Base-by-base conservation (phyloP, 805 yeast species). In the Wickerhamomyces rabaulensis region DNA sequence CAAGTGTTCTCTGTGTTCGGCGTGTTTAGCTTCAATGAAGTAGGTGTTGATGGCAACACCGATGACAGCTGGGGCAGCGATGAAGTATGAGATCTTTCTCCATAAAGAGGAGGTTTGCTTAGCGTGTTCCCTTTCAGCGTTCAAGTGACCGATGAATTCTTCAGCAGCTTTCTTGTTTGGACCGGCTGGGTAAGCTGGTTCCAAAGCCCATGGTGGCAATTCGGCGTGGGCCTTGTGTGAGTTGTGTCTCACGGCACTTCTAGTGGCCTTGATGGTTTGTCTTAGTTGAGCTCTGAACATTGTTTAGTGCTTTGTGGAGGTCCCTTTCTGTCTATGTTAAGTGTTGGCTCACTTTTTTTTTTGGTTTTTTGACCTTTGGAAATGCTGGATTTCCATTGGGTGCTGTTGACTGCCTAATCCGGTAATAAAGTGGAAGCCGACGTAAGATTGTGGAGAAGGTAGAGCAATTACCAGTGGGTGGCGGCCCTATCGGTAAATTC, bases 1-100 rank as follows among this genome's bases (percentile, higher is more conserved):
- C 61, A 80, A 72, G 70, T 86, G 94, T 66, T 76, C 78, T 75
- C 94, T 82, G 78, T 94, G 99, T 62, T 83, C 78, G 57, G 94
- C 90, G 69, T 94, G 99, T 69, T 85, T 88, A 61, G 76, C 70
- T 76, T 92, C 99, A 64, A 84, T 76, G 60, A 78, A 79, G 70
- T 78, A 82, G 46, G 94, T 88, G 74, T 89, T 89, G 63, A 84
- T 75, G 42, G 94, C 87, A 55, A 92, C 76, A 60, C 80, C 75
- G 49, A 77, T 68, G 58, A 91, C 80, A 44, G 87, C 87, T 59
- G 99, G 99, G 42, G 84, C 67, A 48, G 96, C 96, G 49, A 89
- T 81, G 49, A 78, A 77, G 63, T 79, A 71, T 40, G 96, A 79
- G 70, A 92, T 78, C 68, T 87, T 91, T 70, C 79, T 82, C 99